Evolutionary conservation across 1,284 basidiomycete genomes (phyloP).

Genomic region (Pseudozyma hubeiensis): DNA sequence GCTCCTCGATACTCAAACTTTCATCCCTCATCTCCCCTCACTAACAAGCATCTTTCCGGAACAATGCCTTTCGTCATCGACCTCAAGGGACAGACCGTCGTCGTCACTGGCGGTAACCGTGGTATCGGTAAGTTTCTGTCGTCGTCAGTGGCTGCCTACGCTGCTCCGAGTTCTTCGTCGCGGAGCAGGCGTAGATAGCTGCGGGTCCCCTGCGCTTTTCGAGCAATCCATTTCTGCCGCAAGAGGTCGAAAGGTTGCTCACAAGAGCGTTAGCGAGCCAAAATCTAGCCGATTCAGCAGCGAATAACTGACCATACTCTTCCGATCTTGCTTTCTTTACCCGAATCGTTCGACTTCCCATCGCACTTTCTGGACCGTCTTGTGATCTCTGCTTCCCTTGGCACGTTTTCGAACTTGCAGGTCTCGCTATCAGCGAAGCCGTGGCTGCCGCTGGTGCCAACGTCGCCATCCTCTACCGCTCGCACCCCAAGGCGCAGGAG

Average conservation of each 20-base stretch:
- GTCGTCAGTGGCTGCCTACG: background rate
- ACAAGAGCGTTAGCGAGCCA: too few relatives aligned
- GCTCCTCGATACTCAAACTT: background rate
- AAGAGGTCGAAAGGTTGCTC: too few relatives aligned
- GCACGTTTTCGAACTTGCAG: constrained; percentile 14
- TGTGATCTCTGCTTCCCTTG: too few relatives aligned
- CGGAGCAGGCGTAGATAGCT: too few relatives aligned
- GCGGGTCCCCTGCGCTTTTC: too few relatives aligned
- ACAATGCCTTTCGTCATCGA: constrained; percentile 55
- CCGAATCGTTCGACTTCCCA: background rate
- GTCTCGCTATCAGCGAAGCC: constrained; percentile 67
- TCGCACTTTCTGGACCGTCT: background rate
- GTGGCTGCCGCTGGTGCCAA: constrained; percentile 67
- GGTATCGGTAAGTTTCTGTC: constrained; percentile 59
- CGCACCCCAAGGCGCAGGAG: constrained; percentile 67
- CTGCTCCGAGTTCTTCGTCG: too few relatives aligned
- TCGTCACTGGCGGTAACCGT: constrained; percentile 73
- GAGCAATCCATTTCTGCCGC: too few relatives aligned
- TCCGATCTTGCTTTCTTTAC: too few relatives aligned
- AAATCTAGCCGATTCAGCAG: too few relatives aligned
- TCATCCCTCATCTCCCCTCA: background rate
- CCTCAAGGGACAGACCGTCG: constrained; percentile 60
- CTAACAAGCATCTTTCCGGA: constrained; percentile 6
- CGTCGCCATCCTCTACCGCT: constrained; percentile 67
- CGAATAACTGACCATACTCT: too few relatives aligned